Evolutionary conservation across 495 filamentous ascomycete genomes (phyloP), one percentile per base, ranked within the genome.

Genomic region (Trichoderma gamsii): DNA sequence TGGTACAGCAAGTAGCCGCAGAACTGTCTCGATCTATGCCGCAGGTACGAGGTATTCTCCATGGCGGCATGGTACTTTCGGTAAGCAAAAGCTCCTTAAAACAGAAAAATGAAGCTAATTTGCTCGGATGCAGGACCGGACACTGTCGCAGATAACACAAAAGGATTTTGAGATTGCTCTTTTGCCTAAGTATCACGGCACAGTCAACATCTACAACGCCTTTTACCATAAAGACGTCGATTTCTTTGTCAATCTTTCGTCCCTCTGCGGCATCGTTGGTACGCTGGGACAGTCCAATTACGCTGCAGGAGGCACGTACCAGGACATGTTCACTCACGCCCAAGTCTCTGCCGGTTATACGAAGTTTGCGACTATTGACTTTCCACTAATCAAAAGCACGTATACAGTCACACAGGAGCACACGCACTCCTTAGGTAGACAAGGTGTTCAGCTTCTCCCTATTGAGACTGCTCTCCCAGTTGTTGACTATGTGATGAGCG

Each of bases 201-300:
- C 82, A 5, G 78, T 74, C 76, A 84, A 86, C 69, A 66, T 86
- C 3, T 78, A 85, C 68, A 63, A 74, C 6, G 23, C 32, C 6
- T 74, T 86, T 9, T 72, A 74, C 0, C 59, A 63, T 8, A 67
- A 49, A 23, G 76, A 81, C 9, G 72, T 85, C 9, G 81, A 84
- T 73, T 86, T 85, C 73, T 85, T 87, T 72, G 71, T 87, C 41
- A 79, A 84, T 69, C 71, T 86, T 6, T 85, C 84, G 0, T 88
- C 85, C 0, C 72, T 79, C 0, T 69, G 77, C 0, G 82, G 81
- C 18, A 74, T 85, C 38, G 64, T 80, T 0, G 85, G 85, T 46
- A 78, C 73, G 32, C 72, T 72, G 15, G 79, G 80, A 0, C 85
- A 88, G 68, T 76, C 81, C 7, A 83, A 85, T 64, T 88, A 88